Conservation (phyloP, 768 basidiomycete species). For the Pulveroboletus sp. region DNA sequence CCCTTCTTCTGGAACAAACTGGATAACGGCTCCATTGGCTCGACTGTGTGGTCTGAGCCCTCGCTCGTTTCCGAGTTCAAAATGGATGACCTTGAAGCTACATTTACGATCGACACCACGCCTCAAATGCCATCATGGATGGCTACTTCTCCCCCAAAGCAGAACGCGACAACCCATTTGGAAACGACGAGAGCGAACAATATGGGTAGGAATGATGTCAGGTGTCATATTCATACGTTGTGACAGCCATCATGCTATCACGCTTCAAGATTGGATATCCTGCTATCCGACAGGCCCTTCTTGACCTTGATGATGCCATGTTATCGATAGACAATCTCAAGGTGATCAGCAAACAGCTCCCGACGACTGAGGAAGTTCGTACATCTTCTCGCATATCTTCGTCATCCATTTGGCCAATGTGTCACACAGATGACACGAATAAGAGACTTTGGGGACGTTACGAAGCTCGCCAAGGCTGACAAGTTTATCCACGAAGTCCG, state of each 20-base stretch:
- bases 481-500: slow-evolving; percentile 76
- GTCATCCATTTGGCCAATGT: background rate
- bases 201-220: slow-evolving; percentile 51
- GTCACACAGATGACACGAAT: slow-evolving; percentile 54
- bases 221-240: slow-evolving; percentile 3
- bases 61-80: slow-evolving; percentile 44
- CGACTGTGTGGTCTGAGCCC: slow-evolving; percentile 74
- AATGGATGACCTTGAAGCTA: slow-evolving; percentile 69
- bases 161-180: slow-evolving; percentile 66
- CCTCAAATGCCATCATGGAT: slow-evolving; percentile 41
- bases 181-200: slow-evolving; percentile 85
- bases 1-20: slow-evolving; percentile 94
- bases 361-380: slow-evolving; percentile 77
- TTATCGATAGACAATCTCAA: slow-evolving; percentile 75
- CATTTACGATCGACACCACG: slow-evolving; percentile 59
- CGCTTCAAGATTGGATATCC: slow-evolving; percentile 63
- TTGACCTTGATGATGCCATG: slow-evolving; percentile 66
- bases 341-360: slow-evolving; percentile 70
- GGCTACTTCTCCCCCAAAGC: slow-evolving; percentile 46
- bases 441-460: slow-evolving; percentile 66
- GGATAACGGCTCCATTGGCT: slow-evolving; percentile 34
- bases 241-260: slow-evolving; percentile 78
- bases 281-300: slow-evolving; percentile 67
- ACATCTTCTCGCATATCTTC: background rate
- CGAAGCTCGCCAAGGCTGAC: slow-evolving; percentile 79